Conservation (phyloP, 805 yeast genomes). For the Starmerella vaccinii region DNA sequence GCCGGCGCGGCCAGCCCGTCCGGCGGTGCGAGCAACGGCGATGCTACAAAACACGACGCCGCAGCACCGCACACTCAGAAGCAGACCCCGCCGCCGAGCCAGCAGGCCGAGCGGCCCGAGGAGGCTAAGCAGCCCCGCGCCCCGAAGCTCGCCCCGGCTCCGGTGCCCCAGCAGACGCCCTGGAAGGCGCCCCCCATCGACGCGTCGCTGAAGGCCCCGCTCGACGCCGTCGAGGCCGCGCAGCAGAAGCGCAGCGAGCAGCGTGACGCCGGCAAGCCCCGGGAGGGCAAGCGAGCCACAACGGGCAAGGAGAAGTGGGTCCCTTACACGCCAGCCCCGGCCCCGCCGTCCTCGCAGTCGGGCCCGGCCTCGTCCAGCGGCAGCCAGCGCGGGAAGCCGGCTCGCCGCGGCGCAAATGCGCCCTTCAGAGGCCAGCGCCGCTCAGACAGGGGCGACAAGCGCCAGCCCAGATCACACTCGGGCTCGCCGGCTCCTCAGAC, state of each 20-base stretch:
- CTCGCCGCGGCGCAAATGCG: constrained; percentile 5
- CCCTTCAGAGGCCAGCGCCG: constrained; percentile 9
- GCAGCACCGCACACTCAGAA: background rate
- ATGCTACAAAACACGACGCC: constrained; percentile 1
- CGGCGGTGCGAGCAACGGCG: constrained; percentile 1
- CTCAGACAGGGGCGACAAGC: constrained; percentile 9
- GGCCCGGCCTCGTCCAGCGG: constrained; percentile 2
- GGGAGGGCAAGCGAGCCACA: constrained; percentile 17
- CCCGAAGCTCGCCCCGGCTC: constrained; percentile 48
- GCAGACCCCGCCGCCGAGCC: background rate
- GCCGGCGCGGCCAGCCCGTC: constrained; percentile 1
- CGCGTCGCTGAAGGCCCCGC: constrained; percentile 9
- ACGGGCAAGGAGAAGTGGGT: constrained; percentile 46
- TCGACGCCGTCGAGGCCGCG: constrained; percentile 19
- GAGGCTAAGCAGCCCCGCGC: constrained; percentile 8
- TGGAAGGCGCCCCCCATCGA: constrained; percentile 38
- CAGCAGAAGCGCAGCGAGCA: constrained; percentile 13
- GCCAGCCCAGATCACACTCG: constrained; percentile 10
- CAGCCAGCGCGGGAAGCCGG: constrained; percentile 11
- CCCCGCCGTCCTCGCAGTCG: constrained; percentile 4
- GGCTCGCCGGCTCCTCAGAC: constrained; percentile 7
- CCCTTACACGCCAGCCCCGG: constrained; percentile 25
- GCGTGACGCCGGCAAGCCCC: constrained; percentile 1
- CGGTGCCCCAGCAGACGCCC: constrained; percentile 51
- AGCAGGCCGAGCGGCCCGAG: background rate